A percentile compares a stretch with the other conserved stretches of the same genome.
phyloP scores from a whole-genome alignment of 352 stramenopile genomes.

The Globisporangium iwayamae region DNA sequence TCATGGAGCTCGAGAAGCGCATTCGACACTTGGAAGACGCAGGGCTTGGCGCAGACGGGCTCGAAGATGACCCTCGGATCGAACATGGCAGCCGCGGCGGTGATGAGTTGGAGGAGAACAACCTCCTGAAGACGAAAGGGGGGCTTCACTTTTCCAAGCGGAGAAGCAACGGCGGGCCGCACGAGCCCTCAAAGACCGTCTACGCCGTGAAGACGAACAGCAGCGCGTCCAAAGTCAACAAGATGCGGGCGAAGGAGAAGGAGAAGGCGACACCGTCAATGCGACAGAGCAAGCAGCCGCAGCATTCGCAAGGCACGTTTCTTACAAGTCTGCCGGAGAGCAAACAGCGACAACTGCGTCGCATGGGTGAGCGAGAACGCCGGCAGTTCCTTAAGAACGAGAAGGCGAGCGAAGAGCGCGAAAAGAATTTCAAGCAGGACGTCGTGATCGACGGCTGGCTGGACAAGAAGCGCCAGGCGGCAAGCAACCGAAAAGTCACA shows the following conservation, averaged over 20 bases:
- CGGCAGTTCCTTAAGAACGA: constrained; percentile 56
- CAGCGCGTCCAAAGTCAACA: constrained; percentile 16
- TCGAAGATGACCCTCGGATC: constrained; percentile 28
- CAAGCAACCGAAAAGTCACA: constrained; percentile 44
- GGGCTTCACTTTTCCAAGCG: constrained; percentile 57
- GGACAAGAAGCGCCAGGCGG: constrained; percentile 59
- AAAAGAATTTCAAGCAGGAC: constrained; percentile 53
- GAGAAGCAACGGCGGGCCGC: constrained; percentile 25
- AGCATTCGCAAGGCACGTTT: constrained; percentile 29
- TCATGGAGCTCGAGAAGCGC: constrained; percentile 88
- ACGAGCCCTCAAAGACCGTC: constrained; percentile 51
- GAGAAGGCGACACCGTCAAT: constrained; percentile 17
- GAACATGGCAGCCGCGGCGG: constrained; percentile 16
- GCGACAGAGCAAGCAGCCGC: constrained; percentile 13
- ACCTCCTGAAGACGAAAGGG: constrained; percentile 20
- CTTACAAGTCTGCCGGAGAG: constrained; percentile 57
- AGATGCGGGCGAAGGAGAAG: constrained; percentile 33
- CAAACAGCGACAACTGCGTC: constrained; percentile 56
- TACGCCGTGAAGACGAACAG: constrained; percentile 41
- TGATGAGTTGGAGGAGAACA: constrained; percentile 24
- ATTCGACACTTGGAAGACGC: constrained; percentile 82
- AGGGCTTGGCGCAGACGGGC: constrained; percentile 37
- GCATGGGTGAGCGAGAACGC: constrained; percentile 64
- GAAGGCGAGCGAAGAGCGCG: constrained; percentile 32
- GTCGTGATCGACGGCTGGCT: constrained; percentile 74